Evolutionary conservation across 257 asterid genomes (phyloP), one percentile per base, ranked within the genome.

Genomic region (Solanum peruvianum): DNA sequence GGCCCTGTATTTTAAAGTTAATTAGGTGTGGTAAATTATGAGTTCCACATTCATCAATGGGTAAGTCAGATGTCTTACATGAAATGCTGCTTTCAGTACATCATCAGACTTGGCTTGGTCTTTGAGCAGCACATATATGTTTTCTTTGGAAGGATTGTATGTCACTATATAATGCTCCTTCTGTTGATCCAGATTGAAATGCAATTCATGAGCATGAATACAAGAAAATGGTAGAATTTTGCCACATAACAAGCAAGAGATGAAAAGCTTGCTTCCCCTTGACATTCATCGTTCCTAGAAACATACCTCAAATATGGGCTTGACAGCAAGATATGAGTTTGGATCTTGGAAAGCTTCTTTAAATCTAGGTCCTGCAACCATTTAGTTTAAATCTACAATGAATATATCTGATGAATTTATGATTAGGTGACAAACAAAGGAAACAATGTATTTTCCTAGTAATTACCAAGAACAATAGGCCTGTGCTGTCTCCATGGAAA

Each of bases 281-380:
- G 75, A 87, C 33, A 44, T 72, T 60, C 35, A 82, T 88, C 66
- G 86, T 47, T 89, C 60, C 45, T 23, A 14, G 56, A 86, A 88
- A 70, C 42, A 72, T 92, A 97, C 99, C 98, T 97, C 97, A 91
- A 96, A 97, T 81, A 97, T 92, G 83, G 99, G 98, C 91, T 97
- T 94, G 89, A 96, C 87, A 9, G 96, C 88, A 75, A 97, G 95
- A 92, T 93, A 97, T 29, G 98, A 93, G 87, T 91, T 90, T 76
- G 99, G 96, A 85, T 97, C 99, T 91, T 97, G 98, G 92, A 96
- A 95, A 88, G 98, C 99, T 67, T 97, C 99, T 93, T 91, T 96
- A 89, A 97, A 97, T 91, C 99, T 93, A 18, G 99, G 93, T 72
- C 99, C 99, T 97, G 92, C 82, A 89, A 89, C 86, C 83, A 66